Percentiles rank a stretch among this genome's conserved stretches.
phyloP scores from a whole-genome alignment of 192 early-diverging fungal genomes.

The Coemansia sp. region DNA sequence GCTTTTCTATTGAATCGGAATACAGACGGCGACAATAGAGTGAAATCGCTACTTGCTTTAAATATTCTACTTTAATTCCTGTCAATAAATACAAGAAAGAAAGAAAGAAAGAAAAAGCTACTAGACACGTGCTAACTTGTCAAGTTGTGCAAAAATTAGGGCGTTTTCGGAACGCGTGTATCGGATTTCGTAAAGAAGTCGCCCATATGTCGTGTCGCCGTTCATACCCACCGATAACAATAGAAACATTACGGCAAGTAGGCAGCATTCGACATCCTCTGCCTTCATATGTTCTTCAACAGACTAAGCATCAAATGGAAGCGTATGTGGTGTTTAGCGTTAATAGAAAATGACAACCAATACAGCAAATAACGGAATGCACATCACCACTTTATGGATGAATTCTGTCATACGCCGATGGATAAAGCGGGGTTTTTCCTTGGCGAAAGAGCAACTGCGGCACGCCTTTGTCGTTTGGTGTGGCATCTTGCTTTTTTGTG shows the following conservation, averaged over 20 bases:
- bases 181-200: neutral
- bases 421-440: slow-evolving; percentile 2
- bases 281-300: neutral
- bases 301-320: neutral
- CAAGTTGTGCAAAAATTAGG: slow-evolving; percentile 2
- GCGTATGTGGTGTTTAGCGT: neutral
- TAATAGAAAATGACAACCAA: slow-evolving; percentile 1
- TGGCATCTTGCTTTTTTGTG: neutral
- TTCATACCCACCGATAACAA: slow-evolving; percentile 1
- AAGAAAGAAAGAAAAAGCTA: neutral
- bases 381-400: neutral
- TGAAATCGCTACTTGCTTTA: neutral
- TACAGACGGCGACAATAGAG: neutral
- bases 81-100: neutral
- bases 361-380: neutral
- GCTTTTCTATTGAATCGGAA: neutral
- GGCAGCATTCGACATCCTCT: neutral
- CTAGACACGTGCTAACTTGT: neutral
- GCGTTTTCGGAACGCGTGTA: neutral
- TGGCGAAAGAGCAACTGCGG: neutral
- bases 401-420: slow-evolving; percentile 2
- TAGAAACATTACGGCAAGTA: neutral
- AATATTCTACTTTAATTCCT: neutral
- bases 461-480: neutral
- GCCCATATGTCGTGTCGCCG: neutral